Evolutionary conservation across 1,284 basidiomycete species (phyloP), one percentile per base, ranked within the genome.

Genomic region (Pseudozyma thailandica): DNA sequence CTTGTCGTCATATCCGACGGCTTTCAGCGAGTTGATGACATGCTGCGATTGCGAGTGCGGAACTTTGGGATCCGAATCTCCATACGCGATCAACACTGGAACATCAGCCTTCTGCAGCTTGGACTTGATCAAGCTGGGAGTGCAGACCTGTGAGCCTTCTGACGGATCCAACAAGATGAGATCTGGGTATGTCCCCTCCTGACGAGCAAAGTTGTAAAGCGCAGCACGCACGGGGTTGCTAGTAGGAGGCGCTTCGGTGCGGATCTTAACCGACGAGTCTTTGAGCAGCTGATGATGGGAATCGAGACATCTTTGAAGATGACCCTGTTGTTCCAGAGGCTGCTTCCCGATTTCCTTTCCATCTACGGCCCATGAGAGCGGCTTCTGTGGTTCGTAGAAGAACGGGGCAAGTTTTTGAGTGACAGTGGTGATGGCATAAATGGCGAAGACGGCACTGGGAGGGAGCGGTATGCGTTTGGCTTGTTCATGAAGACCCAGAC

Each of bases 351-450:
- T 72, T n/a, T 42, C 41, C 31, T 60, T 63, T 7, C 58, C 59
- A 15, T 62, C 62, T 2, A 44, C 61, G 26, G 66, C 55, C 74
- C 74, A 76, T 7, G 71, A 55, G 4, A 76, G 63, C 4, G 74
- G 74, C 42, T 46, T 60, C 21, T 72, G 60, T 1, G 64, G 37
- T 48, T 66, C 49, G 57, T 72, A 68, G 49, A 69, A 76, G 64
- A 68, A 76, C 1, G 68, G 49, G 9, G 63, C 72, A 12, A 70
- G 41, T 0, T 27, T n/a, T 16, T 47, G 21, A 0, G 58, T 60
- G n/a, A 74, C 54, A 27, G 63, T 73, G 27, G 74, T 76, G 51
- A 76, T 72, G 25, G 72, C 68, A 20, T 76, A 76, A 55, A 76
- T 63, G 45, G 72, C 41, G 48, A 74, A 65, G 25, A 76, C 54